Conservation (phyloP, 371 early-diverging fungal genomes). For the Apophysomyces variabilis region DNA sequence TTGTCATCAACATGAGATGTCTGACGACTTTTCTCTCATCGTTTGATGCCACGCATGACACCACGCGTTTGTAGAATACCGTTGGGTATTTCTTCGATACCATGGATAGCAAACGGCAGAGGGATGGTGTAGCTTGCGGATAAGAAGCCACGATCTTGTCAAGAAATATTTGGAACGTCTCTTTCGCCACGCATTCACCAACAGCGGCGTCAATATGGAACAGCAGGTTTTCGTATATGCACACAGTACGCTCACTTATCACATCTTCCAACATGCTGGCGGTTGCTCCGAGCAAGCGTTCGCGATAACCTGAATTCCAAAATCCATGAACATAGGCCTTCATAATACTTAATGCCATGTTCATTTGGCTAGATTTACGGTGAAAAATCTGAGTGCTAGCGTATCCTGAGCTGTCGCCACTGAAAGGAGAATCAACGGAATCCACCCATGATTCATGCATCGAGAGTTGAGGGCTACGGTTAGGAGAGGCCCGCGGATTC, state of each 20-base stretch:
- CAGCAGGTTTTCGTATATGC: slow-evolving; percentile 35
- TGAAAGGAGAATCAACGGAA: not conserved
- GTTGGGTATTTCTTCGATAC: slow-evolving; percentile 45
- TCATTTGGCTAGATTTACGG: not conserved
- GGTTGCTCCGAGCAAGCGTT: slow-evolving; percentile 32
- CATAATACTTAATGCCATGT: not conserved
- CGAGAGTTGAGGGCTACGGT: slow-evolving; percentile 31
- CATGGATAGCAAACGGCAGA: slow-evolving; percentile 46
- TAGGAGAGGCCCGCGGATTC: slow-evolving; percentile 16
- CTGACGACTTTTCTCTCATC: slow-evolving; percentile 53
- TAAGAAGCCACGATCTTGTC: slow-evolving; percentile 29
- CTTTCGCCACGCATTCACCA: slow-evolving; percentile 35
- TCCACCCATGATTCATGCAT: slow-evolving; percentile 16
- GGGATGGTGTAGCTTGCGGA: slow-evolving; percentile 29
- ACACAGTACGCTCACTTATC: slow-evolving; percentile 23
- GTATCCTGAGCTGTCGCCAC: slow-evolving; percentile 5
- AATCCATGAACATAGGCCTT: slow-evolving; percentile 37
- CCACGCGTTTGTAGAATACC: slow-evolving; percentile 59
- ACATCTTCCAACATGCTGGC: slow-evolving; percentile 35
- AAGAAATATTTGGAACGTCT: slow-evolving; percentile 42
- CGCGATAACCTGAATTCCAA: slow-evolving; percentile 48
- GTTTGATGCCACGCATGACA: slow-evolving; percentile 65
- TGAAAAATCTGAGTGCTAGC: not conserved
- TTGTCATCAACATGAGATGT: slow-evolving; percentile 49
- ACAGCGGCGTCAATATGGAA: slow-evolving; percentile 34